Evolutionary conservation across 495 filamentous ascomycete genomes (phyloP).

Genomic region (Amorphotheca resinae): DNA sequence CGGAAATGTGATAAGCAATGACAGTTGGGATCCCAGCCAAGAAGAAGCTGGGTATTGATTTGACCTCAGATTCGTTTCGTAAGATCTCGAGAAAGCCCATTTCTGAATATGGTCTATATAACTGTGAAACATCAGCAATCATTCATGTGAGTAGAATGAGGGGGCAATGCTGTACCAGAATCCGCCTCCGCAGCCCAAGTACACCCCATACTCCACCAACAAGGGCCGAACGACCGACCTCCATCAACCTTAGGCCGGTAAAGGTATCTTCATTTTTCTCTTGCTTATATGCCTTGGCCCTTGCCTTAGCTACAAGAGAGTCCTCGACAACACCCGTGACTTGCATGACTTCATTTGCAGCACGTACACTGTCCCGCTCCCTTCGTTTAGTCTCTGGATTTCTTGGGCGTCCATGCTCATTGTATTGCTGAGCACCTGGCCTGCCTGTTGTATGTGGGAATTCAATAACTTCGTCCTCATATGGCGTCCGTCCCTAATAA

Average conservation of each 20-base stretch:
- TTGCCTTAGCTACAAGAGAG: constrained; percentile 6
- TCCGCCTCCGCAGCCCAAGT: constrained; percentile 35
- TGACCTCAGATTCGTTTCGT: constrained; percentile 16
- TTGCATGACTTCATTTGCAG: constrained; percentile 46
- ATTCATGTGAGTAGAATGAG: neutral
- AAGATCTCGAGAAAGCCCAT: constrained; percentile 28
- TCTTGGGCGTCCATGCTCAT: constrained; percentile 54
- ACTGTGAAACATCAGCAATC: constrained; percentile 18
- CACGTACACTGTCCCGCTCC: constrained; percentile 37
- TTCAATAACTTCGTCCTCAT: constrained; percentile 44
- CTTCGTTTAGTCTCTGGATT: constrained; percentile 43
- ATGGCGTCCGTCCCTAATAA: constrained; percentile 55
- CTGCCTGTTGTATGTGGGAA: constrained; percentile 12
- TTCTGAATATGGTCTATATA: constrained; percentile 34
- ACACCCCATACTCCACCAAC: constrained; percentile 39
- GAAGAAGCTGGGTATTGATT: constrained; percentile 19
- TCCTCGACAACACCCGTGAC: constrained; percentile 32
- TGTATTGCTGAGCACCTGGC: constrained; percentile 43
- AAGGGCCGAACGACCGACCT: constrained; percentile 26
- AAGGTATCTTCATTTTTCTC: constrained; percentile 17
- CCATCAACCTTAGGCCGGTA: constrained; percentile 27
- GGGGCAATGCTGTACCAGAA: constrained; percentile 33
- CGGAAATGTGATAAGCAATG: constrained; percentile 14
- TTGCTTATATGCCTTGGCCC: neutral
- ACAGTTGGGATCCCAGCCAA: constrained; percentile 16